Base-by-base conservation (phyloP, 1,284 basidiomycete genomes). In the Meripilus lineatus region DNA sequence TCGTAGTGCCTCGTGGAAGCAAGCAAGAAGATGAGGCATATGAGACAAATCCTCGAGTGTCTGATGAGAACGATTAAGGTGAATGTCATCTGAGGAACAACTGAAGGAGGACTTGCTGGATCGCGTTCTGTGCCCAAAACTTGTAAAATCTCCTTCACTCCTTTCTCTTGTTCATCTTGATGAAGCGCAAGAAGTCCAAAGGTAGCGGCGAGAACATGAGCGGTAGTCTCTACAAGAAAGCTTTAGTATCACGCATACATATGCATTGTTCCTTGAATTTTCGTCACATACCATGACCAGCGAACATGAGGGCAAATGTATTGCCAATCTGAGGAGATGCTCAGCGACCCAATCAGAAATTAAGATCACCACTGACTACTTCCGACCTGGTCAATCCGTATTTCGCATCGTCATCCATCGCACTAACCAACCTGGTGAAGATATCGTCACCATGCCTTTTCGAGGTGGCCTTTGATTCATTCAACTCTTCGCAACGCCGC, bases 21-120 rank as follows among this genome's bases (percentile, higher is more conserved):
- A 54, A 20, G 33, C 25, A 4, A 46, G 34, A 10, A 46, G 36
- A n/a, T 47, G 45, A n/a, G 70, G 63, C 0, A 79, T 61, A 21
- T 65, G 67, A 14, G 51, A 40, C 44, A 70, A 72, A 45, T 75
- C 70, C 13, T 72, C 70, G 35, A 63, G 63, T 10, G 55, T 49
- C 75, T 77, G 6, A 18, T 39, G 25, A 15, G 14, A 34, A 5
- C 10, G 26, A 25, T 42, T 22, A n/a, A 22, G 13, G 33, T 18
- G 3, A n/a, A n/a, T n/a, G n/a, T n/a, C n/a, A n/a, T n/a, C n/a
- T n/a, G n/a, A n/a, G n/a, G n/a, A n/a, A n/a, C n/a, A n/a, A n/a
- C n/a, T n/a, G n/a, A n/a, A n/a, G n/a, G n/a, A n/a, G n/a, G n/a
- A 30, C 45, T 14, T 30, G 45, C 44, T 15, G 38, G 24, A 17